Base-by-base conservation (phyloP, 768 basidiomycete genomes). In the Gloeophyllum trabeum region DNA sequence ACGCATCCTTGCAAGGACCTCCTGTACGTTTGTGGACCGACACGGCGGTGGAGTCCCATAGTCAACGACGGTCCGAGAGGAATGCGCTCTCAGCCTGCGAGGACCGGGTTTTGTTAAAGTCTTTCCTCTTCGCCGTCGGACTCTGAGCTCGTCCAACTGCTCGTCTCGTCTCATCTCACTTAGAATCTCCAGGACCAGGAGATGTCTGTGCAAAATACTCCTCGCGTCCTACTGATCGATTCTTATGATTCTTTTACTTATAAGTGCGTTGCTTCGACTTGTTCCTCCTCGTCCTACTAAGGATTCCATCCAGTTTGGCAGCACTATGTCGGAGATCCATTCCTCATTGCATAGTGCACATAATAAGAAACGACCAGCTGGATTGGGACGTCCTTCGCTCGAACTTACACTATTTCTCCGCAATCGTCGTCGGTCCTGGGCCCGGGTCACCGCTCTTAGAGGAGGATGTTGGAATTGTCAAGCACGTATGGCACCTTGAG, bases 201-300 rank as follows among this genome's bases (percentile, higher is more conserved):
- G n/a, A n/a, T n/a, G n/a, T n/a, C n/a, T n/a, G n/a, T n/a, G 52
- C 40, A 14, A n/a, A n/a, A n/a, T n/a, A 43, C 49, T 14, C 75
- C 76, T 35, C 67, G 73, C 41, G 64, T 90, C 37, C 66, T 89
- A 23, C 65, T 90, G 36, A 67, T 89, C 23, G 87, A 88, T 55
- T 89, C 86, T 0, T 87, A 89, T 49, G 87, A 89, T 58, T 88
- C 86, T 2, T 90, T 89, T 59, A 84, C 87, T n/a, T 73, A 75
- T 73, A 90, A 89, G 86, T 87, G 43, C 44, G 81, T 67, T n/a
- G 2, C 10, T n/a, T n/a, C 13, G 14, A 35, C 21, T 32, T 23
- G 5, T 35, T 24, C 10, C 19, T 4, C 16, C 45, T 30, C 22
- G 7, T 30, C 24, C 41, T 6, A 23, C 23, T 37, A 13, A 10